Conservation (phyloP, 2,329 filamentous ascomycete genomes). For the Pseudogymnoascus destructans region DNA sequence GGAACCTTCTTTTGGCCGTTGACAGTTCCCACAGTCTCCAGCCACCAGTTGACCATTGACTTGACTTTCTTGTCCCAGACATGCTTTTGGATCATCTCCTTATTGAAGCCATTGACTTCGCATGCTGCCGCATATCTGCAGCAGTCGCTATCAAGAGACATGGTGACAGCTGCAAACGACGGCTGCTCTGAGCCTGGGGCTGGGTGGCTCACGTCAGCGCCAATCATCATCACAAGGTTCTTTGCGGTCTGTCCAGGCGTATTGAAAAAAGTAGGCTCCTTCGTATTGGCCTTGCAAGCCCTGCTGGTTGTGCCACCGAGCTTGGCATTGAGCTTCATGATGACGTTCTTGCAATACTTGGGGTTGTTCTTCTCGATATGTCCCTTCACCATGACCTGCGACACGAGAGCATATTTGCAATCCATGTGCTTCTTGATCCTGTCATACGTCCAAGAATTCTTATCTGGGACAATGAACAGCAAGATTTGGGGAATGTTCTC, state of each 20-base stretch:
- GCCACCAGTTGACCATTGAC: slow-evolving; percentile 56
- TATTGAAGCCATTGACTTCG: slow-evolving; percentile 70
- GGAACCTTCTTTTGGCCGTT: slow-evolving; percentile 42
- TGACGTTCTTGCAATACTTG: slow-evolving; percentile 87
- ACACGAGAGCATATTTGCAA: slow-evolving; percentile 68
- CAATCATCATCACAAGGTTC: slow-evolving; percentile 58
- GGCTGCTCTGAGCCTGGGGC: slow-evolving; percentile 51
- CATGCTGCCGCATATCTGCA: slow-evolving; percentile 67
- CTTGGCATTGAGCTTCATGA: slow-evolving; percentile 96
- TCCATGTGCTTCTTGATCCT: slow-evolving; percentile 84
- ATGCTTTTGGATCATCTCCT: slow-evolving; percentile 53
- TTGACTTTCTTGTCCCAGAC: slow-evolving; percentile 44
- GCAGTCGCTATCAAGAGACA: slow-evolving; percentile 59
- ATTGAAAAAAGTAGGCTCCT: not conserved
- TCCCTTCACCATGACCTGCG: slow-evolving; percentile 63
- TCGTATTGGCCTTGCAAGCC: slow-evolving; percentile 10
- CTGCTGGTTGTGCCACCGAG: slow-evolving; percentile 66
- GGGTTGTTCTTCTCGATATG: slow-evolving; percentile 57
- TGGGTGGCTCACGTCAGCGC: slow-evolving; percentile 80
- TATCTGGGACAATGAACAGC: slow-evolving; percentile 62
- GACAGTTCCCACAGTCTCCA: slow-evolving; percentile 29
- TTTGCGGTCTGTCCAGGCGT: not conserved
- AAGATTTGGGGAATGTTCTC: slow-evolving; percentile 52
- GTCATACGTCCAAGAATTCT: slow-evolving; percentile 61
- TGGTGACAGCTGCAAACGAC: slow-evolving; percentile 79